Evolutionary conservation across 2,329 filamentous ascomycete genomes (phyloP), one percentile per base, ranked within the genome.

Genomic region (Xylaria sp.): DNA sequence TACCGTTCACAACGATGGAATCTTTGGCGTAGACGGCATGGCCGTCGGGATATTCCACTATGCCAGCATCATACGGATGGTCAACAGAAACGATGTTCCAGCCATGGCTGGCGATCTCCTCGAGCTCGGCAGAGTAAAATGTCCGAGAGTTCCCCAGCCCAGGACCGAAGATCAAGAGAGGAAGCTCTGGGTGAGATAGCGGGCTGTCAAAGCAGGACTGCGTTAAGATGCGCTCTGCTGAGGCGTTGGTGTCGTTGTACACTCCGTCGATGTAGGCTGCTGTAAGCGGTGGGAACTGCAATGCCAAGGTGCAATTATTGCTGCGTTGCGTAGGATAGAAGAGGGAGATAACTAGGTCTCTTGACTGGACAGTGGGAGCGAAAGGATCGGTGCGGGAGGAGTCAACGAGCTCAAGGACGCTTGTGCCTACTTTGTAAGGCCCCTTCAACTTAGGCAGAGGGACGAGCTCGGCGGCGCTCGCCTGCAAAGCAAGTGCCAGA

Each of bases 341-440:
- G 48, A 62, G 59, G 13, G 59, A 62, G 48, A 62, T 40, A 23
- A 23, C 48, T 12, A 62, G 59, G 2, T 62, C 35, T 25, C 59
- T 37, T 5, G 47, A 16, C 9, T 62, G 59, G 8, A 53, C 27
- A 10, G 48, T 62, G 4, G 59, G 59, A 16, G 59, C 59, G 21
- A 62, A 62, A 48, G 59, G 47, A 54, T 62, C 59, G 48, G 23
- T 62, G 59, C 59, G 59, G 13, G 59, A 62, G 32, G 48, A 54
- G 23, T 62, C 59, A 9, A 54, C 35, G 23, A 62, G 47, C 23
- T 53, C 48, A 8, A 62, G 59, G 8, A 23, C 48, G 48, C 32
- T 62, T 12, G 59, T 53, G 32, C 59, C 59, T 2, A 62, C 48
- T 44, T 27, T 10, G 18, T 62, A 62, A 5, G 35, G 59, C 35